Evolutionary conservation across 2,329 filamentous ascomycete species (phyloP).

Genomic region (Pseudovirgaria hyperparasitica): DNA sequence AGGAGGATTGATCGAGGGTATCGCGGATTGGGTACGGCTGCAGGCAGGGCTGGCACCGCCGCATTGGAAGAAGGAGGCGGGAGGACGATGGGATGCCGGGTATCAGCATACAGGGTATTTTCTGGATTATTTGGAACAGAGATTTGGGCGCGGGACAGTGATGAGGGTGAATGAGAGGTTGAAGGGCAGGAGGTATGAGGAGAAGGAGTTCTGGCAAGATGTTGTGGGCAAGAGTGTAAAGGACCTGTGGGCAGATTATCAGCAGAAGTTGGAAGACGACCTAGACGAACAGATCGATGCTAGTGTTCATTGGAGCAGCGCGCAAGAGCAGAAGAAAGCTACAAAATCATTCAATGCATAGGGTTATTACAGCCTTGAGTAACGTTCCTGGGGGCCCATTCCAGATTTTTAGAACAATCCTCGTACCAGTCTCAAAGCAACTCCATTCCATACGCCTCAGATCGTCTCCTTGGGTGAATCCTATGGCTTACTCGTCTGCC

Average conservation of each 20-base stretch:
- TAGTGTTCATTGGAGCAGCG: too few relatives aligned
- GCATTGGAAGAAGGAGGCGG: slow-evolving; percentile 58
- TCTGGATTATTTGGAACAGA: slow-evolving; percentile 66
- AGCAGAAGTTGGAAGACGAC: slow-evolving; percentile 30
- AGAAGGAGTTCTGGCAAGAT: slow-evolving; percentile 53
- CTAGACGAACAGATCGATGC: too few relatives aligned
- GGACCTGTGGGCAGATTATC: slow-evolving; percentile 66
- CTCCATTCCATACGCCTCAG: too few relatives aligned
- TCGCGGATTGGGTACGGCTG: slow-evolving; percentile 86
- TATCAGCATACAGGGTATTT: slow-evolving; percentile 92
- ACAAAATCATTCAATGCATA: too few relatives aligned
- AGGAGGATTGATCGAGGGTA: slow-evolving; percentile 74
- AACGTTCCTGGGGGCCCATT: too few relatives aligned
- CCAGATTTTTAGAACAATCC: too few relatives aligned
- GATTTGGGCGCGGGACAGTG: slow-evolving; percentile 39
- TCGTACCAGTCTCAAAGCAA: too few relatives aligned
- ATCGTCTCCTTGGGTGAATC: too few relatives aligned
- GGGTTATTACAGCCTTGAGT: too few relatives aligned
- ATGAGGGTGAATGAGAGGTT: slow-evolving; percentile 54
- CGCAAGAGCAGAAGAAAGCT: too few relatives aligned
- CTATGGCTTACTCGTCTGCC: slow-evolving; percentile 32
- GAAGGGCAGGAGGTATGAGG: slow-evolving; percentile 48
- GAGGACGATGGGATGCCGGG: slow-evolving; percentile 68
- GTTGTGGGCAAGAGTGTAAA: slow-evolving; percentile 54
- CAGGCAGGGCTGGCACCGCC: slow-evolving; percentile 60